Base-by-base conservation (phyloP, 371 early-diverging fungal genomes). In the Parasitella parasitica region DNA sequence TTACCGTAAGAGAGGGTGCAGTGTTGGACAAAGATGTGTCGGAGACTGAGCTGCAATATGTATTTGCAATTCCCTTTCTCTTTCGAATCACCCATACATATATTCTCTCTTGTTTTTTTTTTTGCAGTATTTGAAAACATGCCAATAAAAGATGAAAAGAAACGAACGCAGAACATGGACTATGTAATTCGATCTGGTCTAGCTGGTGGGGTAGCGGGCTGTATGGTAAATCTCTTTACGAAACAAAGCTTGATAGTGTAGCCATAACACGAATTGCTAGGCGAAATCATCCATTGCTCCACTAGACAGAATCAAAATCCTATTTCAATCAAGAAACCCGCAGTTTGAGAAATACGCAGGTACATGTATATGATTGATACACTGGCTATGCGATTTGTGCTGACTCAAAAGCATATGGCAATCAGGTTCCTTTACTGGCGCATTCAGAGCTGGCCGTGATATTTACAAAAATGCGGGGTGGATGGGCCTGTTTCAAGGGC, bases 261-360 rank as follows among this genome's bases (percentile, higher is more conserved):
- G n/a, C n/a, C 20, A 18, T 26, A 13, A 32, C 24, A 12, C 12
- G 13, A 48, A 26, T 54, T 22, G 6, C n/a, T 34, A 85, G 85
- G 97, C 97, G n/a, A 97, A 98, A 67, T 94, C 96, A 2, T 84
- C 84, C 0, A 90, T 97, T 55, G 99, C 98, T 11, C 99, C 99
- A 6, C 72, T 98, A 64, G 99, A 98, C 73, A 86, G 99, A 61
- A 97, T 98, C 54, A 98, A 98, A 83, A 98, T 98, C 26, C 80
- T 97, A 35, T 98, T 98, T 70, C 99, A 98, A 78, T 88, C 97
- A 20, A 87, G 85, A 70, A 94, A 95, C 61, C 94, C 96, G 6
- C 76, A 86, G 15, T 97, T 87, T 75, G 88, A 88, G 39, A 86
- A 87, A 72, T 93, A 95, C 76, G 83, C 92, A 54, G 94, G 93